Conservation (phyloP, 768 basidiomycete species). For the Lentinula lateritia region DNA sequence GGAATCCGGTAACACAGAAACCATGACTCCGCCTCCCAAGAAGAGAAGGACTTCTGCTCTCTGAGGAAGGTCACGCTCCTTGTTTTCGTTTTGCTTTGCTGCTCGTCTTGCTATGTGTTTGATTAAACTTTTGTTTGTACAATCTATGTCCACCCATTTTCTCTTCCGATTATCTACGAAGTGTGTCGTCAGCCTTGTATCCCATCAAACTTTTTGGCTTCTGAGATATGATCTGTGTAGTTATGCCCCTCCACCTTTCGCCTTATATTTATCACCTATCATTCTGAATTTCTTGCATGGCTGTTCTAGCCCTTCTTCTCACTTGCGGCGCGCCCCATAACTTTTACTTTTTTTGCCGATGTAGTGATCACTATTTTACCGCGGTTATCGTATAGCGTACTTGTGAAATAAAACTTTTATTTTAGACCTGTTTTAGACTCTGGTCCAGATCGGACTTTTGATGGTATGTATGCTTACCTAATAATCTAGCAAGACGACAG, state of each 20-base stretch:
- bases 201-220: constrained; percentile 1
- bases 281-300: not conserved
- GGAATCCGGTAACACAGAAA: not conserved
- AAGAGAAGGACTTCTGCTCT: constrained; percentile 9
- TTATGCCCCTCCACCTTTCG: not conserved
- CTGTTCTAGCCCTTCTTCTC: not conserved
- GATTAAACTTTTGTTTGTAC: constrained; percentile 12
- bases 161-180: constrained; percentile 2
- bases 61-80: constrained; percentile 10
- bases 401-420: constrained; percentile 2
- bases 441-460: not conserved
- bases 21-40: constrained; percentile 13
- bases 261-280: constrained; percentile 4
- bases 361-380: not conserved
- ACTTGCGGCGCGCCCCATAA: not conserved
- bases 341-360: not conserved
- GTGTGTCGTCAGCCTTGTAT: constrained; percentile 11
- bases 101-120: constrained; percentile 30
- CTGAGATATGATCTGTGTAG: constrained; percentile 3
- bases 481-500: not conserved
- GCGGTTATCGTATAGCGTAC: not conserved
- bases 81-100: constrained; percentile 12
- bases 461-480: not conserved
- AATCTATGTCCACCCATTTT: constrained; percentile 10
- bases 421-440: not conserved